Base-by-base conservation (phyloP, 2,329 filamentous ascomycete species). In the Aspergillus awamori region DNA sequence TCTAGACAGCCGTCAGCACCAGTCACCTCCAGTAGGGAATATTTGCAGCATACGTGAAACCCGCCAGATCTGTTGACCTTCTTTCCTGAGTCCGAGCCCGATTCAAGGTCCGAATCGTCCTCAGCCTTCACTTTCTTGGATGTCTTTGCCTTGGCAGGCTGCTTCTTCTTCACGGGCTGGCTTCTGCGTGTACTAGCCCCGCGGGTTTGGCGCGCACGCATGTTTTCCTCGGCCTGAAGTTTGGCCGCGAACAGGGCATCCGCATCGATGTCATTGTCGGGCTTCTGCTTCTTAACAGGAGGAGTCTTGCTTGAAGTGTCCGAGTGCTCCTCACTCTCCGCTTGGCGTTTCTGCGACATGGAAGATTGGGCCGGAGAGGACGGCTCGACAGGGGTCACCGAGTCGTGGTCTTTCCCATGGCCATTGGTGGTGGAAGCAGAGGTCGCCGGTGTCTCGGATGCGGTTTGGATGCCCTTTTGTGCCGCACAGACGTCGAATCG, bases 151-250 rank as follows among this genome's bases (percentile, higher is more conserved):
- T 78, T 80, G 56, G 73, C 83, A 10, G 47, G 47, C 22, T 61
- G 60, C 78, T 88, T 89, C 79, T 90, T 91, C 78, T 90, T 90
- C 24, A 81, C 80, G 10, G 81, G 79, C 24, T 83, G 77, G 64
- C 84, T 80, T 74, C 87, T 86, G 65, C 86, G 84, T 6, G 79
- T 82, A 36, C 79, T 86, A 10, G 89, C 91, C 6, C 92, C 91
- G 48, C 94, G 86, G 3, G 93, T 97, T 17, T 91, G 85, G 57
- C 92, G 84, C 53, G 87, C 87, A 47, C 87, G 82, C 67, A 87
- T 84, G 76, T 98, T 96, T 79, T 97, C 92, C 76, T 98, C 91
- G 0, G 93, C 94, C 77, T 99, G 95, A 38, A 99, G 83, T 75
- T 90, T 87, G 15, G 93, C 93, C 1, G 95, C 95, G 63, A 94